These are phyloP conservation scores for Silene noctiflora DNA, from an alignment of 179 eudicot genomes.

Conservation along the genomic window DNA sequence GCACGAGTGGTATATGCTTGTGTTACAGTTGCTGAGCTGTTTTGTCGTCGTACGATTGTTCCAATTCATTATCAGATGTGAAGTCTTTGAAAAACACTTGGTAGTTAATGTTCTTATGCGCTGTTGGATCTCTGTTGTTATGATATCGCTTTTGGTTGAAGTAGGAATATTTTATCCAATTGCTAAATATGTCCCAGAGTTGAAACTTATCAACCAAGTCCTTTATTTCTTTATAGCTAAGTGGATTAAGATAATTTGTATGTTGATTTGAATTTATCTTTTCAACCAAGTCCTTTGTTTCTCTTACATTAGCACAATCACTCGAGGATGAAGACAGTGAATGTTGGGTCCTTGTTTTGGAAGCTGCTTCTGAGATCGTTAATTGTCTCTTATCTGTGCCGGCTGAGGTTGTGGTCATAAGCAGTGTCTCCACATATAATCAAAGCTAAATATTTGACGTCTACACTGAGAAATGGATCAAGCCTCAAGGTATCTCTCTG, in stretches of 20 bases:
- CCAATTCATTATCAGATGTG: background rate
- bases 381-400: background rate
- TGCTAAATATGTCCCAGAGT: constrained; percentile 13
- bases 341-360: too few relatives aligned
- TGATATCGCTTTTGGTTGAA: background rate
- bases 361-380: background rate
- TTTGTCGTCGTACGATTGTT: background rate
- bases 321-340: too few relatives aligned
- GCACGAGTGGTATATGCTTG: constrained; percentile 6
- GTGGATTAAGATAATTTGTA: constrained; percentile 16
- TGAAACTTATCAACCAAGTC: background rate
- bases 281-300: background rate
- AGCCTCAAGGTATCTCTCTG: constrained; percentile 9
- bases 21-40: background rate
- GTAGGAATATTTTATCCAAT: constrained; percentile 9
- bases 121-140: background rate
- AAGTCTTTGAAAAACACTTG: background rate
- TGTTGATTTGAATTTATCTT: constrained; percentile 3
- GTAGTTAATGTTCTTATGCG: background rate
- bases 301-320: too few relatives aligned
- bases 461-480: constrained; percentile 6
- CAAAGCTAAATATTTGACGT: too few relatives aligned
- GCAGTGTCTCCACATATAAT: too few relatives aligned
- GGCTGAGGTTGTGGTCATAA: constrained; percentile 12
- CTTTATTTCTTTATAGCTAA: background rate